These are phyloP conservation scores for Pseudogymnoascus sp. DNA, from an alignment of 2,329 filamentous ascomycete genomes.

Conservation along the genomic window DNA sequence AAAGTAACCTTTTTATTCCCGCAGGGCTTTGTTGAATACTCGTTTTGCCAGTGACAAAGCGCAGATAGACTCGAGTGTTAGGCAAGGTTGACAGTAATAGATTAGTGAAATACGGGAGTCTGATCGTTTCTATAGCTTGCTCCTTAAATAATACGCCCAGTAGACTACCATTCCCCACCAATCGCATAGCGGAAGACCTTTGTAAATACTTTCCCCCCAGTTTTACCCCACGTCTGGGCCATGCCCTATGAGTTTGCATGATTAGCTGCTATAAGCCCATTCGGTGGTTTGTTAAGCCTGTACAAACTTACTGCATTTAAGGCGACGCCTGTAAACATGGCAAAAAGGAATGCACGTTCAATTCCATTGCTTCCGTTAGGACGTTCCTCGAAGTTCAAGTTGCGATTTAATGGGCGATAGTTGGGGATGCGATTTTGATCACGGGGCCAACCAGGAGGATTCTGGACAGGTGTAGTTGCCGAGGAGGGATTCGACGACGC, in stretches of 20 bases:
- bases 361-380: slow-evolving; percentile 36
- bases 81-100: not conserved
- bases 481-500: not conserved
- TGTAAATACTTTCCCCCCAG: slow-evolving; percentile 41
- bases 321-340: slow-evolving; percentile 44
- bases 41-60: not conserved
- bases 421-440: slow-evolving; percentile 41
- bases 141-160: not conserved
- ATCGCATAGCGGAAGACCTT: slow-evolving; percentile 44
- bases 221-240: slow-evolving; percentile 42
- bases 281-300: not conserved
- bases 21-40: not conserved
- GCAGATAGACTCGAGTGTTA: not conserved
- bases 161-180: slow-evolving; percentile 41
- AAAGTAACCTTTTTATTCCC: not conserved
- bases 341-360: slow-evolving; percentile 40
- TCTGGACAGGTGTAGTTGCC: slow-evolving; percentile 13
- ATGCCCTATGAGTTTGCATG: slow-evolving; percentile 26
- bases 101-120: not conserved
- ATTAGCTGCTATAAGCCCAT: not conserved
- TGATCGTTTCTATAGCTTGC: not conserved
- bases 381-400: slow-evolving; percentile 36
- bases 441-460: slow-evolving; percentile 39
- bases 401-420: slow-evolving; percentile 39
- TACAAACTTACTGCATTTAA: slow-evolving; percentile 35